A percentile compares a stretch with the other conserved stretches of the same genome.
Conservation (phyloP, 192 early-diverging fungal species). For the Polychytrium aggregatum region DNA sequence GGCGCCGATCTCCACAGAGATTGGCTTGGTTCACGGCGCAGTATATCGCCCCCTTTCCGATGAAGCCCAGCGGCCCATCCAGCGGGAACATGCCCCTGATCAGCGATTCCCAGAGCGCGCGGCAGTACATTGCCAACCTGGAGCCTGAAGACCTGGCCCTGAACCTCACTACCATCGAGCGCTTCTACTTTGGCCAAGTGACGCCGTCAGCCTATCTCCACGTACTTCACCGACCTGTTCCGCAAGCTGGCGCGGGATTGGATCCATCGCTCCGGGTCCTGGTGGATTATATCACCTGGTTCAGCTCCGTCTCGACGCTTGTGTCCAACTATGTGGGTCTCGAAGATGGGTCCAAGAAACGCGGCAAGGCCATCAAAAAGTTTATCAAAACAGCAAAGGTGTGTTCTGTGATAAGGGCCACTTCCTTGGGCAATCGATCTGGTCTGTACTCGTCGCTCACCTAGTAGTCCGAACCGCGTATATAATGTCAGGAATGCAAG, state of each 20-base stretch:
- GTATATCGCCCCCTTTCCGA: constrained; percentile 35
- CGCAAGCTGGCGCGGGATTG: constrained; percentile 11
- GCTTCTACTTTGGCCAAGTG: constrained; percentile 36
- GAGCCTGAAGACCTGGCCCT: constrained; percentile 36
- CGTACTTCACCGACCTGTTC: constrained; percentile 19
- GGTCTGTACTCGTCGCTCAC: no score
- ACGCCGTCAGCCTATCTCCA: constrained; percentile 37
- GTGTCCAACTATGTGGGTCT: constrained; percentile 29
- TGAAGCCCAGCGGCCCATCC: constrained; percentile 8
- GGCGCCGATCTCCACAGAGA: constrained; percentile 19
- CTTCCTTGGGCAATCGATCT: no score
- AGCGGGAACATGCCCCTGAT: constrained; percentile 28
- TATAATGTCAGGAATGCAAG: constrained; percentile 24
- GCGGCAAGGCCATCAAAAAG: constrained; percentile 27
- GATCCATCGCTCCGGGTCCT: constrained; percentile 29
- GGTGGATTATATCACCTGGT: constrained; percentile 35
- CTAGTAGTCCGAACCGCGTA: no score
- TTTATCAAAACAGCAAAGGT: constrained; percentile 37
- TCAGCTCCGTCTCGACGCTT: constrained; percentile 7
- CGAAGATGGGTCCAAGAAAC: constrained; percentile 35
- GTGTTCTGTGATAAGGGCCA: neutral
- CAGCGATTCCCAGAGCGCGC: no score
- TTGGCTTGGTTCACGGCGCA: constrained; percentile 41
- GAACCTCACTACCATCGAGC: constrained; percentile 36
- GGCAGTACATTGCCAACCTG: no score